These are phyloP conservation scores for Nitzschia sp. DNA, from an alignment of 108 stramenopile species.

Conservation along the genomic window DNA sequence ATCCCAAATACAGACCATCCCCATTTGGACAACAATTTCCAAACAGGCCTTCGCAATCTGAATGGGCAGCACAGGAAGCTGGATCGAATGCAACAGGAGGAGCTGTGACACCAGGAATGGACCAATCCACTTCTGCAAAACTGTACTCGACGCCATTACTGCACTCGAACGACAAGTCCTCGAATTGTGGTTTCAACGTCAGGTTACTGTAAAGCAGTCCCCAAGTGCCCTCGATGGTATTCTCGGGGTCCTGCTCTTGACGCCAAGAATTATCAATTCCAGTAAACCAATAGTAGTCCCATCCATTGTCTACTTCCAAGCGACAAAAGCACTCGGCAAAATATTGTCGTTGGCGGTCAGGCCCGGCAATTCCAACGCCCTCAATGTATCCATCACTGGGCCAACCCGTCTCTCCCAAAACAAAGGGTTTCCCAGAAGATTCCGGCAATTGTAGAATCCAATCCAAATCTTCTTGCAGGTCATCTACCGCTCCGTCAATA, in stretches of 20 bases:
- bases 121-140: conserved; percentile 37
- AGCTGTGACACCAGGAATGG: conserved; percentile 2
- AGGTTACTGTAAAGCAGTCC: conserved; percentile 33
- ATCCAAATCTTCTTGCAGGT: conserved; percentile 21
- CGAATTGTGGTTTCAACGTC: conserved; percentile 25
- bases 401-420: conserved; percentile 47
- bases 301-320: conserved; percentile 11
- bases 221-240: conserved; percentile 38
- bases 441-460: conserved; percentile 20
- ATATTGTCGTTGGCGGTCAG: conserved; percentile 28
- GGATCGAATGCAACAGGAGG: conserved; percentile 6
- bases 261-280: conserved; percentile 40
- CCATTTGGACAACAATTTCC: conserved; percentile 4
- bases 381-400: conserved; percentile 30
- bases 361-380: conserved; percentile 23
- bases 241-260: conserved; percentile 30
- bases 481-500: conserved; percentile 18
- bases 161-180: conserved; percentile 24
- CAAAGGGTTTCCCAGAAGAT: conserved; percentile 14
- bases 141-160: conserved; percentile 16
- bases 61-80: conserved; percentile 6
- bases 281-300: conserved; percentile 41
- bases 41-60: not conserved
- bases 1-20: not conserved
- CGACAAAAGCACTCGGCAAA: conserved; percentile 32